A percentile compares a stretch with the other conserved stretches of the same genome.
Evolutionary conservation across 2,329 filamentous ascomycete species (phyloP).

Genomic region (Emericellopsis atlantica): DNA sequence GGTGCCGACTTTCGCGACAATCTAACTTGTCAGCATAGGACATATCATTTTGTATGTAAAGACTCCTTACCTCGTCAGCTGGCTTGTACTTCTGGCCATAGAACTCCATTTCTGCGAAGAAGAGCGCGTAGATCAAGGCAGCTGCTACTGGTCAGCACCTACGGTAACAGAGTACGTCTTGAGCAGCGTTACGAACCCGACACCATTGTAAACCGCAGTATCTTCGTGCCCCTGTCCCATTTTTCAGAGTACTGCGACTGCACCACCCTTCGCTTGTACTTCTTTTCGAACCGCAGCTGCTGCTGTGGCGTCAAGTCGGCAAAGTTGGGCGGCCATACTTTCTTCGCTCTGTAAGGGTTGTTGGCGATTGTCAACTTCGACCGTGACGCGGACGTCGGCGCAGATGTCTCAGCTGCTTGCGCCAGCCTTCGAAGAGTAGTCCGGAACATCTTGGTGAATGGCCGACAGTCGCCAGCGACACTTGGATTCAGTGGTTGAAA

Average conservation of each 20-base stretch:
- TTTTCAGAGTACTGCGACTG: slow-evolving; percentile 47
- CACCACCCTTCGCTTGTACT: slow-evolving; percentile 58
- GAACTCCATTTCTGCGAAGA: slow-evolving; percentile 30
- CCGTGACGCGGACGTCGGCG: background rate
- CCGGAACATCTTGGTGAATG: slow-evolving; percentile 1
- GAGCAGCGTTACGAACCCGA: slow-evolving; percentile 29
- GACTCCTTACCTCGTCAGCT: slow-evolving; percentile 21
- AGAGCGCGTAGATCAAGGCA: slow-evolving; percentile 23
- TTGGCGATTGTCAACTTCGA: slow-evolving; percentile 22
- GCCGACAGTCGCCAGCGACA: background rate
- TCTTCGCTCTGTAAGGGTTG: slow-evolving; percentile 54
- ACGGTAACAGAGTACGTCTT: background rate
- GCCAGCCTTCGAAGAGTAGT: slow-evolving; percentile 16
- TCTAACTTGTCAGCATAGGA: slow-evolving; percentile 11
- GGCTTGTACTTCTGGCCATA: slow-evolving; percentile 29
- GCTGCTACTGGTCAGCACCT: slow-evolving; percentile 9
- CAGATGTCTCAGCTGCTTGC: slow-evolving; percentile 11
- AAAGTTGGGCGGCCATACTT: slow-evolving; percentile 70
- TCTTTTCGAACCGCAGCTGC: slow-evolving; percentile 67
- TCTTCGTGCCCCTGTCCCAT: slow-evolving; percentile 52
- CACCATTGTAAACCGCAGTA: slow-evolving; percentile 49
- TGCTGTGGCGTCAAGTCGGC: slow-evolving; percentile 55
- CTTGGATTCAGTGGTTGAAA: background rate
- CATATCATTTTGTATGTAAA: slow-evolving; percentile 5
- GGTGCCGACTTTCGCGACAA: slow-evolving; percentile 20